Conservation (phyloP, 805 yeast genomes). For the Jamesozyma gamospora region DNA sequence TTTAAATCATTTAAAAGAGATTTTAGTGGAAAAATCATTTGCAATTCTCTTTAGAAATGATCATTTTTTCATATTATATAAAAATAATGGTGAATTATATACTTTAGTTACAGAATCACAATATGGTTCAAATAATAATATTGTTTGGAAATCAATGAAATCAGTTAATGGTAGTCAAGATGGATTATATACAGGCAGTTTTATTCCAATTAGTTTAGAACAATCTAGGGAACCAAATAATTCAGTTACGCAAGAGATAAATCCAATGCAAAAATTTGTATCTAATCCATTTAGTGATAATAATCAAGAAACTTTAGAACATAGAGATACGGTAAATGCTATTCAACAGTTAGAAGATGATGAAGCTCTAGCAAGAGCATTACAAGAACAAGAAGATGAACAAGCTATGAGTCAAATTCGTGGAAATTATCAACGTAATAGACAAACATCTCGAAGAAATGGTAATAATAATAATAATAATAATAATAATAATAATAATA, state of each 20-base stretch:
- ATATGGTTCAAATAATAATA: constrained; percentile 35
- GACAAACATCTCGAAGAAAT: neutral
- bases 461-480: constrained; percentile 3
- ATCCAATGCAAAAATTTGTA: neutral
- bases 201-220: constrained; percentile 32
- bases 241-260: neutral
- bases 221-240: neutral
- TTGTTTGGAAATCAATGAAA: constrained; percentile 75
- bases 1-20: constrained; percentile 34
- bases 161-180: constrained; percentile 64
- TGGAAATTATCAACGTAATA: constrained; percentile 6
- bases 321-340: neutral
- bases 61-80: constrained; percentile 67
- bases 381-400: constrained; percentile 51
- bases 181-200: constrained; percentile 56
- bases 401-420: constrained; percentile 40
- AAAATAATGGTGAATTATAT: constrained; percentile 43
- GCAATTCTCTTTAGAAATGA: constrained; percentile 81
- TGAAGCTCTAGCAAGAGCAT: constrained; percentile 34
- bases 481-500: constrained; percentile 5
- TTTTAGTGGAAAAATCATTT: constrained; percentile 43
- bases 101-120: constrained; percentile 69
- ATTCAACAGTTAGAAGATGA: constrained; percentile 25
- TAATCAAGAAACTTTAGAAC: neutral
- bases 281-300: constrained; percentile 21